Evolutionary conservation across 257 asterid genomes (phyloP).

Genomic region (Nyctanthes arbortristis): DNA sequence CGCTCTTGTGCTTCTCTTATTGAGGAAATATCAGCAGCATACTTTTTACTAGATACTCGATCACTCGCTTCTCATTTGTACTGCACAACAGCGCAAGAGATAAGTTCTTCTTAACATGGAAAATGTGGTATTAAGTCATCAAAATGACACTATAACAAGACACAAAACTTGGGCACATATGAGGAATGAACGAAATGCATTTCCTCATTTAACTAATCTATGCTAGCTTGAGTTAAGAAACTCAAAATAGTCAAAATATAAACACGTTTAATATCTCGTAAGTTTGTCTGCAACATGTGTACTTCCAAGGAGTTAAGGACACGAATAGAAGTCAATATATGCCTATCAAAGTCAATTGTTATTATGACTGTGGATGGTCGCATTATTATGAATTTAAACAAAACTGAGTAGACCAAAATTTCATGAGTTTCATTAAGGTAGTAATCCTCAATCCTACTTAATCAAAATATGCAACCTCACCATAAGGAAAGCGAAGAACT

Average conservation of each 20-base stretch:
- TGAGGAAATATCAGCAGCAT: slow-evolving; percentile 82
- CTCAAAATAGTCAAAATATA: not conserved
- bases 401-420: not conserved
- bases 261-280: not conserved
- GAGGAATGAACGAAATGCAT: not conserved
- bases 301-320: not conserved
- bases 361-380: not conserved
- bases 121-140: slow-evolving; percentile 11
- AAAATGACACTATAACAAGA: not conserved
- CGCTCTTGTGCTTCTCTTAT: slow-evolving; percentile 70
- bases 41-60: slow-evolving; percentile 32
- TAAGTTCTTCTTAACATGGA: slow-evolving; percentile 19
- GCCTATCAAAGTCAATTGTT: not conserved
- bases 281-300: not conserved
- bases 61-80: slow-evolving; percentile 56
- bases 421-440: not conserved
- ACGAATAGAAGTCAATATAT: not conserved
- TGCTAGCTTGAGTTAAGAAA: not conserved
- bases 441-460: not conserved
- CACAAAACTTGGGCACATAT: not conserved
- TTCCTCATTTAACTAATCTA: not conserved
- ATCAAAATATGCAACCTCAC: not conserved
- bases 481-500: not conserved
- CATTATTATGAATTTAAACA: not conserved
- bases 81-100: slow-evolving; percentile 10